phyloP scores from a whole-genome alignment of 371 early-diverging fungal species.

The Mucor irregularis region DNA sequence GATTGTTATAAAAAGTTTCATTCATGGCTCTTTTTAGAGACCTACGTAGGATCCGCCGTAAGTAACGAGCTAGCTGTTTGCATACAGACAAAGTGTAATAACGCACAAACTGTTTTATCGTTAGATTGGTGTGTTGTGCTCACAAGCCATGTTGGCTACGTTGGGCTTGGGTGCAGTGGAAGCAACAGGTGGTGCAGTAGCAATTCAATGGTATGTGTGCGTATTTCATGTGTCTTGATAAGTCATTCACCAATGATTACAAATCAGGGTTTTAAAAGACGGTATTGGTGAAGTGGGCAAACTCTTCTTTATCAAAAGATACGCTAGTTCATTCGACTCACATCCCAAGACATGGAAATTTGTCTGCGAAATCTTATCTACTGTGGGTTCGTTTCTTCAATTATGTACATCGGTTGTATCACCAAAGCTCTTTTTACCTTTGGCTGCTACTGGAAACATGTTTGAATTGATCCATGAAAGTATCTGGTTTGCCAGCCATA shows the following conservation, averaged over 20 bases:
- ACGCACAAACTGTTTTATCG: no score
- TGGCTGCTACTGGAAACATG: conserved; percentile 65
- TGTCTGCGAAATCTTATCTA: conserved; percentile 51
- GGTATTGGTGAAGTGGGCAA: conserved; percentile 75
- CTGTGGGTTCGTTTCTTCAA: conserved; percentile 61
- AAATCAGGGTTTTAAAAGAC: conserved; percentile 64
- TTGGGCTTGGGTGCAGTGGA: conserved; percentile 59
- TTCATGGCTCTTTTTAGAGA: conserved; percentile 66
- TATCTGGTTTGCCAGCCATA: conserved; percentile 72
- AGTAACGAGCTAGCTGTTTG: not conserved
- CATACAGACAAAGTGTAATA: no score
- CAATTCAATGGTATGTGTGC: conserved; percentile 63
- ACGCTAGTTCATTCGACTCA: conserved; percentile 70
- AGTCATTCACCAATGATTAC: not conserved
- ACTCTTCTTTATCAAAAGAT: conserved; percentile 71
- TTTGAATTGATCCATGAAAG: conserved; percentile 65
- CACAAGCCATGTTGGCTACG: conserved; percentile 70
- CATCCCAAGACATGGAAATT: conserved; percentile 78
- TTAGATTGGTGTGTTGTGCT: conserved; percentile 71
- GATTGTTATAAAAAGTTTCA: conserved; percentile 62
- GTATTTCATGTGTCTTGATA: not conserved
- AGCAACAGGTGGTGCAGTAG: conserved; percentile 68
- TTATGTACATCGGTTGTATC: conserved; percentile 59
- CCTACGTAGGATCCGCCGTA: conserved; percentile 66
- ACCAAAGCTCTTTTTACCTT: conserved; percentile 55